Conservation (phyloP, 805 yeast genomes). For the Candida parachauliodes region DNA sequence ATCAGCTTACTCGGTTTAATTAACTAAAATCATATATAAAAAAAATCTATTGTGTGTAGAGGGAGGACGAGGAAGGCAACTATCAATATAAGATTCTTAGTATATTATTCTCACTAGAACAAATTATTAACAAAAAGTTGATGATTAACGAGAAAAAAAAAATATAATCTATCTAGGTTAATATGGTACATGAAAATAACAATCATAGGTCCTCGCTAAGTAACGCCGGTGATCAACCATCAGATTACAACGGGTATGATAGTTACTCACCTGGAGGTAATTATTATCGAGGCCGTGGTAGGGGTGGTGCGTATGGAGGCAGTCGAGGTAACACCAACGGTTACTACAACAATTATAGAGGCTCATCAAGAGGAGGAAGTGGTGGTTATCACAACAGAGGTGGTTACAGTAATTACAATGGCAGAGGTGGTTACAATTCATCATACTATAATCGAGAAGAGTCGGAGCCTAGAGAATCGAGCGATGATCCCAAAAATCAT, state of each 20-base stretch:
- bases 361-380: conserved; percentile 9
- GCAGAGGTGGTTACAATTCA: not conserved
- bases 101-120: too few relatives aligned
- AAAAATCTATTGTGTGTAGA: too few relatives aligned
- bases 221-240: not conserved
- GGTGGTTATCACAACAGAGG: not conserved
- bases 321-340: conserved; percentile 1
- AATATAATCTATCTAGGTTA: not conserved
- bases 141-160: not conserved
- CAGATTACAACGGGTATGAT: conserved; percentile 7
- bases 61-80: too few relatives aligned
- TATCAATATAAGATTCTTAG: too few relatives aligned
- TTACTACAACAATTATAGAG: conserved; percentile 1
- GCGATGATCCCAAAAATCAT: not conserved
- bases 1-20: too few relatives aligned
- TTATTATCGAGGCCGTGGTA: conserved; percentile 8
- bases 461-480: not conserved
- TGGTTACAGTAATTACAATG: conserved; percentile 10
- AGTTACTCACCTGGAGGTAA: conserved; percentile 6
- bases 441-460: not conserved
- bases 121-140: too few relatives aligned
- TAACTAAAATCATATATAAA: too few relatives aligned
- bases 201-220: not conserved
- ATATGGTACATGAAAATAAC: not conserved
- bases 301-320: conserved; percentile 7